These are phyloP conservation scores for Hypoxylon sp. DNA, from an alignment of 2,329 filamentous ascomycete genomes.

Conservation along the genomic window DNA sequence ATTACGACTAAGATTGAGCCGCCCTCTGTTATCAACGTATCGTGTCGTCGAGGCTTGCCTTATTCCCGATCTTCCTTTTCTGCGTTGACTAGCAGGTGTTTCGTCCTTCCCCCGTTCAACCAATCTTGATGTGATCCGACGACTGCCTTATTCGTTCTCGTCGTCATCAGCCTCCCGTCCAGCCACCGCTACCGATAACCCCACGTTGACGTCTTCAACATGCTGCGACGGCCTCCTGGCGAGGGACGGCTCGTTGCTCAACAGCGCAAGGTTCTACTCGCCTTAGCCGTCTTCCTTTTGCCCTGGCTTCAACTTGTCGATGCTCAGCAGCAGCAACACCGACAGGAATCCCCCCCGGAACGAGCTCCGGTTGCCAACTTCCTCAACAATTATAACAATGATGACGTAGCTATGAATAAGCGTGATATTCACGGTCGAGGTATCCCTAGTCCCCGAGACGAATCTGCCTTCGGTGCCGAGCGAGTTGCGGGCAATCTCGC, in stretches of 20 bases:
- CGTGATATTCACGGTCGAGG: constrained; percentile 41
- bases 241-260: constrained; percentile 64
- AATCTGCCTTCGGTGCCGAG: constrained; percentile 46
- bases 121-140: constrained; percentile 39
- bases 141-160: constrained; percentile 1
- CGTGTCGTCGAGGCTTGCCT: neutral
- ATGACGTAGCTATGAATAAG: constrained; percentile 41
- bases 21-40: neutral
- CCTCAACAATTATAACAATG: constrained; percentile 43
- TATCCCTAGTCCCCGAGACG: constrained; percentile 40
- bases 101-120: neutral
- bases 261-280: constrained; percentile 59
- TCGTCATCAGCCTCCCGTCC: neutral
- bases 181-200: constrained; percentile 17
- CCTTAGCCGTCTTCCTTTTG: constrained; percentile 66
- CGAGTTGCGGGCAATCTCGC: constrained; percentile 47
- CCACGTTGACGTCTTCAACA: constrained; percentile 57
- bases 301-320: constrained; percentile 64
- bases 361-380: constrained; percentile 48
- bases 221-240: constrained; percentile 72
- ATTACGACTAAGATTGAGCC: neutral
- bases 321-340: constrained; percentile 69
- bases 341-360: constrained; percentile 47
- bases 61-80: neutral
- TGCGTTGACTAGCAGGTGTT: neutral